Percentiles rank a stretch among this genome's conserved stretches.
Conservation (phyloP, 805 yeast species). For the Zygosaccharomyces gambellarensis region DNA sequence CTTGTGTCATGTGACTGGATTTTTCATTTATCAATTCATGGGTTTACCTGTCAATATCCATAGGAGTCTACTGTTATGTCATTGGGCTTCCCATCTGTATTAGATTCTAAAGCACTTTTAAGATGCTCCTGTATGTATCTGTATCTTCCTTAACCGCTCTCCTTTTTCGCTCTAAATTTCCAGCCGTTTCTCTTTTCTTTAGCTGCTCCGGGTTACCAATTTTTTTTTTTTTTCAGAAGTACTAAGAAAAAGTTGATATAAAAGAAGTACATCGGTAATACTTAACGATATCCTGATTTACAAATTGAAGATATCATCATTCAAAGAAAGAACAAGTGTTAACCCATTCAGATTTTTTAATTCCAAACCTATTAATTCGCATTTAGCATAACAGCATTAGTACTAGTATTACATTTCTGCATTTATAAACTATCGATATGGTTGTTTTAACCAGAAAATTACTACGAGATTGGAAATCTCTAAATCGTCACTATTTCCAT, state of each 20-base stretch:
- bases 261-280: neutral
- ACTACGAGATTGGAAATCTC: slow-evolving; percentile 32
- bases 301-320: neutral
- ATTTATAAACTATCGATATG: slow-evolving; percentile 2
- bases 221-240: neutral
- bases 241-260: neutral
- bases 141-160: neutral
- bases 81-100: too few relatives aligned
- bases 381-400: neutral
- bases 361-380: neutral
- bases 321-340: too few relatives aligned
- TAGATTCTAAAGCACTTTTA: too few relatives aligned
- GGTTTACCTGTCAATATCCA: too few relatives aligned
- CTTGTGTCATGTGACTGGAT: too few relatives aligned
- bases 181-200: neutral
- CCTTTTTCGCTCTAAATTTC: neutral
- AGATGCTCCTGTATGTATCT: too few relatives aligned
- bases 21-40: too few relatives aligned
- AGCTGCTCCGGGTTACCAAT: neutral
- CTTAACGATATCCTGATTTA: neutral
- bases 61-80: too few relatives aligned
- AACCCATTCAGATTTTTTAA: neutral
- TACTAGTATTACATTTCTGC: too few relatives aligned
- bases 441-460: slow-evolving; percentile 24
- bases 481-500: slow-evolving; percentile 13